Conservation (phyloP, 2,329 filamentous ascomycete genomes). For the Hyphodiscus sp. region DNA sequence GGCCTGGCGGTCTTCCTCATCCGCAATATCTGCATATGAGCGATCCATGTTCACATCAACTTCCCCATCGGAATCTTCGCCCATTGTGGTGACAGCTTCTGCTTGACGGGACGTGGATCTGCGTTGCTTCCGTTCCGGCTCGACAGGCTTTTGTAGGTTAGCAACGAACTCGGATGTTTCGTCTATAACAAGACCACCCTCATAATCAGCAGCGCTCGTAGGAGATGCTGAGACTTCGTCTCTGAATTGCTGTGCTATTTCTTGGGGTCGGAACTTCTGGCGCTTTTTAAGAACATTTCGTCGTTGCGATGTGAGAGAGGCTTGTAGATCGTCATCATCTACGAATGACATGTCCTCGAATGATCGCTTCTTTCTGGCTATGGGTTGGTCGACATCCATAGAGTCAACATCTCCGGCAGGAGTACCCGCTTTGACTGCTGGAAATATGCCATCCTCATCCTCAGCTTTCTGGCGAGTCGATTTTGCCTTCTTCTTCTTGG, state of each 20-base stretch:
- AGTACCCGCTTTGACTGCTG: constrained; percentile 32
- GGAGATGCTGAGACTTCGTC: constrained; percentile 49
- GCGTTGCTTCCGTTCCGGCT: constrained; percentile 41
- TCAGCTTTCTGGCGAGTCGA: constrained; percentile 61
- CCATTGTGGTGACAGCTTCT: constrained; percentile 40
- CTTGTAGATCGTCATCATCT: constrained; percentile 90
- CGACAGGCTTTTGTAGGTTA: constrained; percentile 64
- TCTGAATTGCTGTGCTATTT: constrained; percentile 72
- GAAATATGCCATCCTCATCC: constrained; percentile 56
- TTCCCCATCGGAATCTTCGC: constrained; percentile 34
- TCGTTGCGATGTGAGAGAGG: constrained; percentile 75
- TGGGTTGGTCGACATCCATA: constrained; percentile 73
- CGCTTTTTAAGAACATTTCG: constrained; percentile 83
- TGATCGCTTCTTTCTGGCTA: constrained; percentile 53
- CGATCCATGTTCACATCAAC: constrained; percentile 37
- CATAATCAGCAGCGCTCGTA: constrained; percentile 48
- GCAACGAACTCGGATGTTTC: constrained; percentile 94
- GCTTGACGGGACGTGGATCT: constrained; percentile 32
- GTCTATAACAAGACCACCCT: constrained; percentile 76
- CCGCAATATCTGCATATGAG: constrained; percentile 32
- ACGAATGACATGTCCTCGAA: constrained; percentile 64
- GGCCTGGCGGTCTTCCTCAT: constrained; percentile 42
- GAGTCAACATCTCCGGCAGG: constrained; percentile 35
- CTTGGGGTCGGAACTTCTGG: constrained; percentile 79
- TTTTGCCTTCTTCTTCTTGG: constrained; percentile 86